Conservation (phyloP, 2,329 filamentous ascomycete species). For the Colletotrichum graminicola region DNA sequence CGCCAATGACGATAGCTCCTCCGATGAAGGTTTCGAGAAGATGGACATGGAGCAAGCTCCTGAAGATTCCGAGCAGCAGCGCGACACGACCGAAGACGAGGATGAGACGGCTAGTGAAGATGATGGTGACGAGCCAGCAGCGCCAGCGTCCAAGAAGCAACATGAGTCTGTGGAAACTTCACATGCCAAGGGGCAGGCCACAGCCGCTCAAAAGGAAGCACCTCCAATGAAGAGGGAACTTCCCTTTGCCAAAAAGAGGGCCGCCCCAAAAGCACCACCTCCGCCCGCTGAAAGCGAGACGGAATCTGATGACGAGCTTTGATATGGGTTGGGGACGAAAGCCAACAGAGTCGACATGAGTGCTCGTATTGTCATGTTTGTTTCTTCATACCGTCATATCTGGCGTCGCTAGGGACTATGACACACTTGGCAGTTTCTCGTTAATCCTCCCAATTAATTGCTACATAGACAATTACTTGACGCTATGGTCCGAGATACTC, state of each 20-base stretch:
- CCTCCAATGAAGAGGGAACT: constrained; percentile 57
- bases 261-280: constrained; percentile 45
- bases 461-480: not conserved
- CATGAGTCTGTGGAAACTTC: constrained; percentile 9
- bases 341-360: not conserved
- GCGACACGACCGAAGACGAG: constrained; percentile 54
- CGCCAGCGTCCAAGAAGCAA: constrained; percentile 44
- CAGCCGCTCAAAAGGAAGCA: constrained; percentile 11
- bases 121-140: constrained; percentile 52
- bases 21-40: constrained; percentile 61
- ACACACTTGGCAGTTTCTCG: not conserved
- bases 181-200: constrained; percentile 33
- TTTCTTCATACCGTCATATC: too few relatives aligned
- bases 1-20: constrained; percentile 54
- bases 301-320: constrained; percentile 69
- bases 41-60: constrained; percentile 61
- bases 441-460: not conserved
- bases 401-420: not conserved
- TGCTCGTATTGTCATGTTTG: not conserved
- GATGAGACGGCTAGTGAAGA: constrained; percentile 58
- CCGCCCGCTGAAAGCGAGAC: constrained; percentile 59
- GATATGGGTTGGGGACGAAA: constrained; percentile 38
- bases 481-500: not conserved
- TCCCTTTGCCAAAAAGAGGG: constrained; percentile 58
- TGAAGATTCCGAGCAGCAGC: constrained; percentile 52